Conservation (phyloP, 2,329 filamentous ascomycete species). For the Colletotrichum caudatum region DNA sequence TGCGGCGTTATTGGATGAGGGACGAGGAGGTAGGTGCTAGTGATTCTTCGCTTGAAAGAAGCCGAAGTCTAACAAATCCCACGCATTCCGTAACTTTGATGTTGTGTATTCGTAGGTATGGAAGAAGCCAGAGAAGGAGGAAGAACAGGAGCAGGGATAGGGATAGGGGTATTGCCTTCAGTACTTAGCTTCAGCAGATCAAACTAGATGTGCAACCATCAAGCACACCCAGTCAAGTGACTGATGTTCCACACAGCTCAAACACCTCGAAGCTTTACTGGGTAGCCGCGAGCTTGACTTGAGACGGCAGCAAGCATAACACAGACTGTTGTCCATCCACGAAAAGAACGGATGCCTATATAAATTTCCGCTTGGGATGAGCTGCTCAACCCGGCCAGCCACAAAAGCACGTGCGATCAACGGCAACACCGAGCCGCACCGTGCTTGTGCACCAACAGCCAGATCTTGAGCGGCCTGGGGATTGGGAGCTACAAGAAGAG, state of each 20-base stretch:
- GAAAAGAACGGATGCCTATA: neutral
- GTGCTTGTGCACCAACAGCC: constrained; percentile 16
- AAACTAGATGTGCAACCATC: constrained; percentile 7
- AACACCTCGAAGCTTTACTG: neutral
- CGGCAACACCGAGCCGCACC: constrained; percentile 26
- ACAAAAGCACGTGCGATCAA: constrained; percentile 5
- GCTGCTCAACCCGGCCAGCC: constrained; percentile 6
- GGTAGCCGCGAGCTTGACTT: neutral
- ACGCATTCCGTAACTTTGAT: constrained; percentile 44
- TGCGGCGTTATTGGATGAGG: constrained; percentile 48
- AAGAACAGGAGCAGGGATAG: neutral
- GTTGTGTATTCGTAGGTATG: constrained; percentile 34
- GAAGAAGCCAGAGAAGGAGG: constrained; percentile 1
- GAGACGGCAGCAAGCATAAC: neutral
- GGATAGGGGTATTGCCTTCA: neutral
- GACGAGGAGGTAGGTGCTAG: constrained; percentile 45
- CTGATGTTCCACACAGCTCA: neutral
- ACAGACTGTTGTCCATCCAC: neutral
- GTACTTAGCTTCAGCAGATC: constrained; percentile 5
- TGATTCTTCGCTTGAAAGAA: constrained; percentile 47
- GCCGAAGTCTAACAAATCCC: constrained; percentile 45
- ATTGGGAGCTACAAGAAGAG: constrained; percentile 5
- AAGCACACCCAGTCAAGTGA: constrained; percentile 1
- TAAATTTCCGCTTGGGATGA: neutral
- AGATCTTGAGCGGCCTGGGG: constrained; percentile 13